Percentiles rank a stretch among this genome's conserved stretches.
phyloP scores from a whole-genome alignment of 2,329 filamentous ascomycete genomes.

The Monilinia polystroma region DNA sequence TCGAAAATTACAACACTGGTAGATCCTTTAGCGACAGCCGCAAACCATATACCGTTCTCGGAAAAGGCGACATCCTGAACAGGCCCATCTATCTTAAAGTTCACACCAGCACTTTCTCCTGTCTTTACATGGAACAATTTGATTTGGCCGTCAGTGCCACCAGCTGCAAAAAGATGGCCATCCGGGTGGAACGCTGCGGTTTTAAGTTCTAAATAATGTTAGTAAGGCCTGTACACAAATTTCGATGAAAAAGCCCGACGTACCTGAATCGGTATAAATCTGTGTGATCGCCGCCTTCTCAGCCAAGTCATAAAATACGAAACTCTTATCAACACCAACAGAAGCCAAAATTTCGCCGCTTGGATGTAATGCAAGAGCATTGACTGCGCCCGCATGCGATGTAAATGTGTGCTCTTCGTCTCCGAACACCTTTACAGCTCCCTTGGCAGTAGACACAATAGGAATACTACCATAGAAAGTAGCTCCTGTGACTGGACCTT shows the following conservation, averaged over 20 bases:
- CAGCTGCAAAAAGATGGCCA: constrained; percentile 87
- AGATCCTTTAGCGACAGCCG: constrained; percentile 74
- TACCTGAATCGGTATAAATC: constrained; percentile 77
- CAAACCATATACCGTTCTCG: constrained; percentile 96
- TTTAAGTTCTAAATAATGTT: constrained; percentile 45
- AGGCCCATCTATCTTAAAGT: constrained; percentile 67
- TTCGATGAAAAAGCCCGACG: constrained; percentile 41
- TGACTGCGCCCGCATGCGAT: constrained; percentile 82
- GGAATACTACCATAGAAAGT: constrained; percentile 46
- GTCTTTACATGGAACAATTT: constrained; percentile 86
- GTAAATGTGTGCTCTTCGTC: constrained; percentile 67
- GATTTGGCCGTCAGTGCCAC: constrained; percentile 75
- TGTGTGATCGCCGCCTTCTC: constrained; percentile 69
- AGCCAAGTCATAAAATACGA: constrained; percentile 81
- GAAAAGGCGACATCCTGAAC: constrained; percentile 81
- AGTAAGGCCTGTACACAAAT: background rate
- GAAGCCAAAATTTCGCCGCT: constrained; percentile 81
- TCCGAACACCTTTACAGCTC: constrained; percentile 73
- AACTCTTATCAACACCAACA: constrained; percentile 87
- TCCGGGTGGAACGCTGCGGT: constrained; percentile 90
- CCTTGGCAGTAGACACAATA: constrained; percentile 39
- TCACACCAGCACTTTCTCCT: constrained; percentile 67
- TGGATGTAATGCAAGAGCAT: constrained; percentile 76
- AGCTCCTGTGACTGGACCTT: constrained; percentile 56
- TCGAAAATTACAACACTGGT: constrained; percentile 85